Evolutionary conservation across 2,329 filamentous ascomycete species (phyloP).

Genomic region (Verruconis gallopava): DNA sequence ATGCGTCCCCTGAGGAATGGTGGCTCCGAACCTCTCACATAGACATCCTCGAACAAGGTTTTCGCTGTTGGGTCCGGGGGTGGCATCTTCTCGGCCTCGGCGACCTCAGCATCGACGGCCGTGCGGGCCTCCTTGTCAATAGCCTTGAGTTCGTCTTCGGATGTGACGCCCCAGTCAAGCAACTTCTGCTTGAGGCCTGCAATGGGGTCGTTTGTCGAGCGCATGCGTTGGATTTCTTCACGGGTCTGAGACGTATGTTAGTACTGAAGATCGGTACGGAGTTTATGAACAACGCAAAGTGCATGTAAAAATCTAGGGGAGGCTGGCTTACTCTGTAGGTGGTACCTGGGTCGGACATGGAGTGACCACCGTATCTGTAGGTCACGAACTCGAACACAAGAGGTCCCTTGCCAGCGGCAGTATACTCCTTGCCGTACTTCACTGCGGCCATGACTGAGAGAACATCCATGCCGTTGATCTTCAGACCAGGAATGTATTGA

Average conservation of each 20-base stretch:
- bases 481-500: constrained; percentile 97
- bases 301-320: neutral
- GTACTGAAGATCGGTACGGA: neutral
- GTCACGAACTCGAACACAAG: constrained; percentile 98
- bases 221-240: constrained; percentile 99
- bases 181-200: constrained; percentile 97
- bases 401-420: constrained; percentile 71
- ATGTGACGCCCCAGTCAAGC: constrained; percentile 82
- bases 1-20: constrained; percentile 77
- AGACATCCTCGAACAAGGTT: constrained; percentile 94
- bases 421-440: constrained; percentile 84
- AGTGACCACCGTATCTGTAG: constrained; percentile 98
- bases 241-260: constrained; percentile 45
- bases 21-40: constrained; percentile 78
- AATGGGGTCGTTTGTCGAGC: constrained; percentile 95
- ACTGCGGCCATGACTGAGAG: constrained; percentile 95
- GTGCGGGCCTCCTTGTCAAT: constrained; percentile 88
- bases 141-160: constrained; percentile 88
- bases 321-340: constrained; percentile 59
- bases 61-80: constrained; percentile 63
- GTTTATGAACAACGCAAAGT: neutral
- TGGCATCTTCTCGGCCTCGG: constrained; percentile 77
- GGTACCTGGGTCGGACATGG: constrained; percentile 98
- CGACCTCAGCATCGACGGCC: constrained; percentile 81
- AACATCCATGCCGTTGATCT: constrained; percentile 99